Conservation (phyloP, 805 yeast genomes). For the Blastobotrys chiropterorum region DNA sequence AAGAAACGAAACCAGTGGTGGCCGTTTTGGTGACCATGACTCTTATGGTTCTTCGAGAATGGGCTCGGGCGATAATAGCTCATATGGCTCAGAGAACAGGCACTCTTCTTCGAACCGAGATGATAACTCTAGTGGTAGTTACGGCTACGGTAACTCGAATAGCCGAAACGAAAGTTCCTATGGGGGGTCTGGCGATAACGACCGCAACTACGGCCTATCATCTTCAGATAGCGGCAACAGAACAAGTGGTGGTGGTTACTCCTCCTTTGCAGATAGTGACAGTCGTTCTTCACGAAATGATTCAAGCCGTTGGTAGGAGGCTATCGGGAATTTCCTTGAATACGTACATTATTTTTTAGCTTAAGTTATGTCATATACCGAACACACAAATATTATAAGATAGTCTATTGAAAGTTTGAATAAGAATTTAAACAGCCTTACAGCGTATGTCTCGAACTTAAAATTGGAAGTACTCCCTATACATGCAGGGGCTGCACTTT, state of each 20-base stretch:
- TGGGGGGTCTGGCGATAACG: background rate
- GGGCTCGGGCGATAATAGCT: background rate
- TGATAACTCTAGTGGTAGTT: background rate
- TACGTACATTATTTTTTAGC: background rate
- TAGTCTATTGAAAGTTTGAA: background rate
- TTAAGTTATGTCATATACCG: background rate
- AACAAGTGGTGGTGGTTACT: background rate
- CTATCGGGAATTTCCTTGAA: background rate
- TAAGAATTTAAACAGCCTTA: background rate
- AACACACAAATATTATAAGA: background rate
- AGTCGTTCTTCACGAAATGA: background rate
- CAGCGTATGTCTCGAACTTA: background rate
- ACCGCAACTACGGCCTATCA: background rate
- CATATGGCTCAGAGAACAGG: background rate
- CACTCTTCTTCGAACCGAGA: background rate
- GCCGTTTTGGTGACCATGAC: background rate
- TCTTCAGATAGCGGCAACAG: background rate
- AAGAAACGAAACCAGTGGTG: background rate
- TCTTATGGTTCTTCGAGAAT: background rate
- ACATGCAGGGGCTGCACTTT: no score
- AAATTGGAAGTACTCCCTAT: background rate
- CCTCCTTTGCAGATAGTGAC: background rate
- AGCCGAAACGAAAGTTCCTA: background rate
- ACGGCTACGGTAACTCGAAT: background rate
- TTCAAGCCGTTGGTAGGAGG: background rate